A percentile compares a stretch with the other conserved stretches of the same genome.
Conservation (phyloP, 2,329 filamentous ascomycete genomes). For the Nemania sp. region DNA sequence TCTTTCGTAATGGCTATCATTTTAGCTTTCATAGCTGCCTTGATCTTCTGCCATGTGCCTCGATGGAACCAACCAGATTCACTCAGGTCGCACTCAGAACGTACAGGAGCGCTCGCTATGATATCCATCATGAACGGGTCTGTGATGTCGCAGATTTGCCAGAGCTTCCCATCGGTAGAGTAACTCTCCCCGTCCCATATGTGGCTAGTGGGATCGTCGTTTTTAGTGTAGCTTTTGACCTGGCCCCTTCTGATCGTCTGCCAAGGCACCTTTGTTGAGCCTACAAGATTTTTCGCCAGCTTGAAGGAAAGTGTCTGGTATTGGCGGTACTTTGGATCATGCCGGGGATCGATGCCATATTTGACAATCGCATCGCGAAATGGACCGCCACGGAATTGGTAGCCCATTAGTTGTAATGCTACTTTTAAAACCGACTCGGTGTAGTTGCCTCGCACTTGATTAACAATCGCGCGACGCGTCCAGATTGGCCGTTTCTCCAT, state of each 20-base stretch:
- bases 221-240: slow-evolving; percentile 53
- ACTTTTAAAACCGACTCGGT: slow-evolving; percentile 74
- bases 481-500: slow-evolving; percentile 84
- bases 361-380: slow-evolving; percentile 90
- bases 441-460: slow-evolving; percentile 69
- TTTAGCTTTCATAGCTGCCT: slow-evolving; percentile 89
- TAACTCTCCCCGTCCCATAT: slow-evolving; percentile 85
- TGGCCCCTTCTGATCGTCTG: slow-evolving; percentile 61
- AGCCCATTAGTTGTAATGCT: slow-evolving; percentile 85
- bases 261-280: slow-evolving; percentile 62
- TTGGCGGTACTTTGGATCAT: slow-evolving; percentile 77
- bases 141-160: slow-evolving; percentile 92
- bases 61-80: slow-evolving; percentile 87
- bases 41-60: slow-evolving; percentile 84
- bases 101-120: slow-evolving; percentile 71
- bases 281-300: slow-evolving; percentile 66
- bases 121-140: slow-evolving; percentile 79
- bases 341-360: slow-evolving; percentile 88
- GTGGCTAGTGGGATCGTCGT: slow-evolving; percentile 68
- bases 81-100: slow-evolving; percentile 67
- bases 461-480: slow-evolving; percentile 85
- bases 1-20: slow-evolving; percentile 74
- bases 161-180: slow-evolving; percentile 85
- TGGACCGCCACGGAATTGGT: slow-evolving; percentile 91
- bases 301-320: slow-evolving; percentile 95